Base-by-base conservation (phyloP, 2,329 filamentous ascomycete genomes). In the Chalara sp. region DNA sequence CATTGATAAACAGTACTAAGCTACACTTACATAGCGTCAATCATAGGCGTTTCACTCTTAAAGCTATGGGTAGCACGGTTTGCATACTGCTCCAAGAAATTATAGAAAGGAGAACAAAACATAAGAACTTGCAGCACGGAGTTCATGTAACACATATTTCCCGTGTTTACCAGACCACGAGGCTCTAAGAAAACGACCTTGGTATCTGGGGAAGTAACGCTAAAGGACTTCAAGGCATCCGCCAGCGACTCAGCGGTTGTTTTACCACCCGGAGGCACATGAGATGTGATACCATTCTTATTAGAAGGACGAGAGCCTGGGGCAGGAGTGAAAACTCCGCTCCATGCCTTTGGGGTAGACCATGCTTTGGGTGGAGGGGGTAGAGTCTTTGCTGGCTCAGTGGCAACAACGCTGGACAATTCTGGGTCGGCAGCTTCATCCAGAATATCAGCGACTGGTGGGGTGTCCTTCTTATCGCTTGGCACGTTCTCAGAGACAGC, bases 91-190 rank as follows among this genome's bases (percentile, higher is more conserved):
- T 95, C 87, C 56, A 99, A 71, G 65, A 99, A 96, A 64, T 91
- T 83, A 69, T 95, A 96, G 66, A 99, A 99, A 5, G 93, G 93
- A 60, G 84, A 79, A 69, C 91, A 97, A 67, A 91, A 97, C 59
- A 96, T 80, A 63, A 99, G 80, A 65, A 95, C 87, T 85, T 99
- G 93, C 58, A 99, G 79, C 68, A 97, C 92, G 56, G 93, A 96
- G 74, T 97, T 99, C 93, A 99, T 97, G 72, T 99, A 99, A 71
- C 93, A 99, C 88, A 97, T 95, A 66, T 99, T 97, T 46, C 93
- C 93, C 40, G 92, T 95, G 70, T 99, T 99, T 59, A 96, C 87
- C 64, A 99, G 79, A 46, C 93, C 93, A 58, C 92, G 82, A 47
- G 93, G 93, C 70, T 97, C 89, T 47, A 99, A 77, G 64, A 96